Evolutionary conservation across 2,329 filamentous ascomycete genomes (phyloP), one percentile per base, ranked within the genome.

Genomic region (Trichoderma sp.): DNA sequence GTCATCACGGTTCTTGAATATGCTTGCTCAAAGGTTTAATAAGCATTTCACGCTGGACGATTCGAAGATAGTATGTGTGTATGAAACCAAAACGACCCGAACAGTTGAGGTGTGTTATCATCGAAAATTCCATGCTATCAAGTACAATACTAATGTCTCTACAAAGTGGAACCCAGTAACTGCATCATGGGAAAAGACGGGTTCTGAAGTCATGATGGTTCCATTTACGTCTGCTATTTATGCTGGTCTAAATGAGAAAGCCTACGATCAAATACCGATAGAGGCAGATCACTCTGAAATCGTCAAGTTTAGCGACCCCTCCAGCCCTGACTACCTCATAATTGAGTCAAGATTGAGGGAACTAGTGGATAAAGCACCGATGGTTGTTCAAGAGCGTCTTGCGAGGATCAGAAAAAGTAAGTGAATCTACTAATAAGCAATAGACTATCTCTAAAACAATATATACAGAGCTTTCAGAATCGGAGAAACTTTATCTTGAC

Each of bases 221-320:
- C 75, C 72, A 16, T 26, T 70, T 26, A 69, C 73, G 14, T 76
- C 74, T 1, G 71, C 74, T 18, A 75, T 71, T 18, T 72, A 69
- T 13, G 74, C 46, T 13, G 72, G 74, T 6, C 24, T 74, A 26
- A 69, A 65, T 0, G 68, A 72, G 10, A 67, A 66, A 21, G 54
- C 68, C 4, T 68, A 74, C 13, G 72, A 74, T 59, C 74, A 72
- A 18, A 51, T 76, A 32, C 10, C 70, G 5, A 49, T 76, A 1
- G 56, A 73, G 26, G 30, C 69, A 5, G 73, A 76, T 49, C 73
- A 76, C 52, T 73, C 72, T 4, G 72, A 72, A 14, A 70, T 76
- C 6, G 71, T 75, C 4, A 76, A 76, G 51, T 76, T 59, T 28
- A 14, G 26, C 34, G 26, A 58, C 54, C 16, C 21, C 18, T 58